These are phyloP conservation scores for Olyra latifolia DNA, from an alignment of 176 grass and related monocot species.

Conservation along the genomic window DNA sequence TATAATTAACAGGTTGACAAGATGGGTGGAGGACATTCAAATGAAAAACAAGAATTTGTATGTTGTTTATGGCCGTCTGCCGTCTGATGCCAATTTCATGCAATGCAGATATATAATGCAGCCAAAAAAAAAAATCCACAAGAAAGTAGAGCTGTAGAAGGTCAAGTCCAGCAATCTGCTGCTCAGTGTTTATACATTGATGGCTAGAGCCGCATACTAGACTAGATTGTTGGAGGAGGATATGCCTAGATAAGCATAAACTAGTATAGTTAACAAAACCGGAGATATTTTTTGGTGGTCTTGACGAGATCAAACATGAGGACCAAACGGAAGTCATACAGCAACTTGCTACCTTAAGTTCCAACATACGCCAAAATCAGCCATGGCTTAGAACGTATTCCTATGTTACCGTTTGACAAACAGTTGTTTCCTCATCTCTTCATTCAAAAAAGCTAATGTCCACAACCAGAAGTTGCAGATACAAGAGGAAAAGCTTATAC, in stretches of 20 bases:
- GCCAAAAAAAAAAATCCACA: neutral
- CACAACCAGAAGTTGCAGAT: neutral
- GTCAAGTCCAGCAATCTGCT: neutral
- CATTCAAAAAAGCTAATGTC: neutral
- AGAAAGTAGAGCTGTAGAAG: neutral
- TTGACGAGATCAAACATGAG: neutral
- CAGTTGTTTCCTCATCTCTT: neutral
- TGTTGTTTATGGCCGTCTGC: neutral
- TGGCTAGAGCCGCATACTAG: neutral
- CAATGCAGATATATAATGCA: neutral
- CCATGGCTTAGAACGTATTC: neutral
- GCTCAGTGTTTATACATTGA: neutral
- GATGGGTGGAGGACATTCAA: neutral
- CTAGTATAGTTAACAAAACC: neutral
- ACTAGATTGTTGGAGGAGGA: neutral
- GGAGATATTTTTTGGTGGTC: neutral
- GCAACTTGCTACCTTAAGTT: neutral
- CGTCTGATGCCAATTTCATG: neutral
- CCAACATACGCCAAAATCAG: neutral
- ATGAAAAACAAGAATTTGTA: neutral
- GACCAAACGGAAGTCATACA: neutral
- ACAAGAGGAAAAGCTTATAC: neutral
- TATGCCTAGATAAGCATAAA: constrained; percentile 11
- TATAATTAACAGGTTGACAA: neutral
- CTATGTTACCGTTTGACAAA: neutral